Evolutionary conservation across 2,329 filamentous ascomycete species (phyloP), one percentile per base, ranked within the genome.

Genomic region (Claviceps sp.): DNA sequence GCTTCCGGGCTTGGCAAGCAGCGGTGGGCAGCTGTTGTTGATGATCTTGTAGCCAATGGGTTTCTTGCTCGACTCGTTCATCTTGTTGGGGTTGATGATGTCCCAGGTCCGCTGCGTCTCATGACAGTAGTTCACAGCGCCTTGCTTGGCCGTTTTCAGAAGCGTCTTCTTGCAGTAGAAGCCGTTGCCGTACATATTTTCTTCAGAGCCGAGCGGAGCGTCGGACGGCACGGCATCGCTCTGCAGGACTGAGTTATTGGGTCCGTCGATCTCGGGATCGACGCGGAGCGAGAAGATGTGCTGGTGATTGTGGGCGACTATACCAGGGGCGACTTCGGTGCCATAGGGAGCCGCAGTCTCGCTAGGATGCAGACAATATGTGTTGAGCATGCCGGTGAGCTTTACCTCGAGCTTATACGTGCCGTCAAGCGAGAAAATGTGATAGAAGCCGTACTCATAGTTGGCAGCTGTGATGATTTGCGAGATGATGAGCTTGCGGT

Each of bases 161-260:
- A 56, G 53, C 26, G 61, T 64, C 59, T 60, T 62, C 47, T 57
- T 59, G 55, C 56, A 60, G 54, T 61, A 87, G 66, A 88, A 89
- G 5, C 82, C 85, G 61, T 89, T 89, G 55, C 85, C 85, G 64
- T 86, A 84, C 52, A 75, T 79, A 66, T 89, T 89, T 64, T 86
- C 82, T 8, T 71, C 68, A 48, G 78, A 83, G 11, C 85, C 84
- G 0, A 85, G 76, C 43, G 80, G 77, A 10, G 77, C 83, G 0
- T 78, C 70, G 0, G 80, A 81, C 10, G 69, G 73, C 1, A 74
- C 70, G 3, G 84, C 83, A 59, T 89, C 85, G 45, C 84, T 83
- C 65, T 86, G 78, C 70, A 87, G 82, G 54, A 89, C 70, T 0
- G 78, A 76, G 64, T 85, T 85, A 22, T 69, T 67, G 56, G 76